phyloP scores from a whole-genome alignment of 75 land plant species.

The Adiantum capillusveneris region DNA sequence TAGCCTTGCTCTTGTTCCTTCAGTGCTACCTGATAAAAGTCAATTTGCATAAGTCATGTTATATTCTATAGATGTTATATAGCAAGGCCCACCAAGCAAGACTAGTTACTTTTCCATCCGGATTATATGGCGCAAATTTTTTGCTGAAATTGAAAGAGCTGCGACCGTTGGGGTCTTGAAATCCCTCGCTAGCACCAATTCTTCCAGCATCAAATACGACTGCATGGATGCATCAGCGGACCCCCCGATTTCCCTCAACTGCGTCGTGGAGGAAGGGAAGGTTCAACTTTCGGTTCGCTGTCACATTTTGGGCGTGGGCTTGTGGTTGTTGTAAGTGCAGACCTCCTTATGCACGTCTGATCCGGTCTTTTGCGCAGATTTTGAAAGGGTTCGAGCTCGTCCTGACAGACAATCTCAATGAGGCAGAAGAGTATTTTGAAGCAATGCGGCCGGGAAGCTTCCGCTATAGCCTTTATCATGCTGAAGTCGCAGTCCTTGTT shows the following conservation, averaged over 20 bases:
- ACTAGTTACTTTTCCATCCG: too few relatives aligned
- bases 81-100: too few relatives aligned
- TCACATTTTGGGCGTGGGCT: background rate
- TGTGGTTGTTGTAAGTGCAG: background rate
- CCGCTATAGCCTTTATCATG: slow-evolving; percentile 33
- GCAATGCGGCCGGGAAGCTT: slow-evolving; percentile 17
- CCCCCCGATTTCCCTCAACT: background rate
- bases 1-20: too few relatives aligned
- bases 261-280: slow-evolving; percentile 1
- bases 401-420: slow-evolving; percentile 25
- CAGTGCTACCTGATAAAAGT: too few relatives aligned
- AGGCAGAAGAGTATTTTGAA: slow-evolving; percentile 32
- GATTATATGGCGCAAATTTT: too few relatives aligned
- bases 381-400: slow-evolving; percentile 24
- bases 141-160: too few relatives aligned
- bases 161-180: too few relatives aligned
- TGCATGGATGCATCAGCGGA: background rate
- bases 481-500: slow-evolving; percentile 18
- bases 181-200: too few relatives aligned
- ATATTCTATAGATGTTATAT: too few relatives aligned
- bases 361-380: slow-evolving; percentile 14
- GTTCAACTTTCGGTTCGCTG: background rate
- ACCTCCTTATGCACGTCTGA: background rate
- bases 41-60: too few relatives aligned
- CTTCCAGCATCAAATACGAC: too few relatives aligned